phyloP scores from a whole-genome alignment of 768 basidiomycete genomes.

The Postia placenta region DNA sequence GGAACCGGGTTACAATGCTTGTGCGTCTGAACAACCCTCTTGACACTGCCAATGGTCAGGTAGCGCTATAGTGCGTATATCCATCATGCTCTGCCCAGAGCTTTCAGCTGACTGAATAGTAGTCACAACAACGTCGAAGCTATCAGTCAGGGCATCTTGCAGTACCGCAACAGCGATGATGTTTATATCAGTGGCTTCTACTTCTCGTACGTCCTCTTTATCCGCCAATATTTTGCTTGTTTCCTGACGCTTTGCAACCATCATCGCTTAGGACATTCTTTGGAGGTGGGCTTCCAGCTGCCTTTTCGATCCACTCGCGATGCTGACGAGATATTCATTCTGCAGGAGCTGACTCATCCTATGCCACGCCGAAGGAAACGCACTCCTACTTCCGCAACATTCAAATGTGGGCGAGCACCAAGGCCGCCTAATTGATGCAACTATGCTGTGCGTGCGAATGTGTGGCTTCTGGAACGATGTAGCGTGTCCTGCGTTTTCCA shows the following conservation, averaged over 20 bases:
- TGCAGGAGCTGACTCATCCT: slow-evolving; percentile 55
- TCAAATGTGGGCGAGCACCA: slow-evolving; percentile 51
- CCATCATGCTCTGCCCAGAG: too few relatives aligned
- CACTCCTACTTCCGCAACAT: slow-evolving; percentile 78
- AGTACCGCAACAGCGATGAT: slow-evolving; percentile 49
- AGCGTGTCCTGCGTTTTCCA: too few relatives aligned
- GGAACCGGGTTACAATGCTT: slow-evolving; percentile 67
- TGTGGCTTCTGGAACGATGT: too few relatives aligned
- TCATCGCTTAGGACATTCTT: slow-evolving; percentile 89
- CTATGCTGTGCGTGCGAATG: too few relatives aligned
- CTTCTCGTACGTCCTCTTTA: slow-evolving; percentile 53
- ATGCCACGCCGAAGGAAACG: slow-evolving; percentile 63
- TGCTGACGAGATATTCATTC: slow-evolving; percentile 12
- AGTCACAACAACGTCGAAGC: slow-evolving; percentile 69
- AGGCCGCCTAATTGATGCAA: slow-evolving; percentile 48
- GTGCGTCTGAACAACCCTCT: slow-evolving; percentile 71
- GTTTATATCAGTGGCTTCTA: slow-evolving; percentile 64
- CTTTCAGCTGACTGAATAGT: background rate
- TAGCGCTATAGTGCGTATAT: slow-evolving; percentile 57
- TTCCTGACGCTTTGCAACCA: too few relatives aligned
- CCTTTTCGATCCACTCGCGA: background rate
- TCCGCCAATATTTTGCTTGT: too few relatives aligned
- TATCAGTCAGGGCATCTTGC: slow-evolving; percentile 52
- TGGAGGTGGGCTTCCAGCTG: slow-evolving; percentile 43
- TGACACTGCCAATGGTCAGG: slow-evolving; percentile 65